Evolutionary conservation across 2,329 filamentous ascomycete genomes (phyloP), one percentile per base, ranked within the genome.

Genomic region (Plectosphaerella cucumerina): DNA sequence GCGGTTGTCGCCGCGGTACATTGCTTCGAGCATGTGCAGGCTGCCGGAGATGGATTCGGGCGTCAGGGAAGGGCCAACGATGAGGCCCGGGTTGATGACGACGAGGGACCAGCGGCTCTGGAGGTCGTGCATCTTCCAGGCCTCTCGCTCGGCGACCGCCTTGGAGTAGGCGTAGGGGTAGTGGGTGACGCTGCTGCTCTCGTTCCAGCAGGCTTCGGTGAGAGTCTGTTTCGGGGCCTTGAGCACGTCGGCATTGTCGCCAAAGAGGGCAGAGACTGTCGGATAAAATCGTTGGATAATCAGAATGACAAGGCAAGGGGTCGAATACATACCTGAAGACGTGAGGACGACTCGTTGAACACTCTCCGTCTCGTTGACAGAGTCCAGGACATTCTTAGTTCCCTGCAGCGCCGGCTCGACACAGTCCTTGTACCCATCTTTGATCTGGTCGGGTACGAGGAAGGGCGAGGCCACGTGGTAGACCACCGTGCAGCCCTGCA

Each of bases 391-490:
- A 46, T 62, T 56, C 18, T 53, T 53, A 2, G 60, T 61, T 3
- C 60, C 61, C 18, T 59, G 52, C 10, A 63, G 52, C 22, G 63
- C 63, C 1, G 63, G 62, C 10, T 60, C 56, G 22, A 64, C 58
- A 33, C 58, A 53, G n/a, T 63, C 57, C 18, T 56, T 59, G 33
- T 59, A 44, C 3, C 59, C 60, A 20, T 63, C 57, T 17, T 53
- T 57, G 47, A 64, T 62, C 44, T 58, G 53, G 18, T 59, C 54
- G 2, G 59, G 53, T 35, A 61, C 53, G 10, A 63, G 53, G 34
- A 70, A 69, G 1, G 66, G 67, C 9, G 66, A 65, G 0, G 66
- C 67, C 17, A 69, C 59, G 35, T 69, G 68, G 49, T 66, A 60
- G 14, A 70, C 62, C 2, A 62, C 59, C 5, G 56, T 48, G 44